Evolutionary conservation across 352 stramenopile species (phyloP), one percentile per base, ranked within the genome.

Genomic region (Globisporangium apiculatum): DNA sequence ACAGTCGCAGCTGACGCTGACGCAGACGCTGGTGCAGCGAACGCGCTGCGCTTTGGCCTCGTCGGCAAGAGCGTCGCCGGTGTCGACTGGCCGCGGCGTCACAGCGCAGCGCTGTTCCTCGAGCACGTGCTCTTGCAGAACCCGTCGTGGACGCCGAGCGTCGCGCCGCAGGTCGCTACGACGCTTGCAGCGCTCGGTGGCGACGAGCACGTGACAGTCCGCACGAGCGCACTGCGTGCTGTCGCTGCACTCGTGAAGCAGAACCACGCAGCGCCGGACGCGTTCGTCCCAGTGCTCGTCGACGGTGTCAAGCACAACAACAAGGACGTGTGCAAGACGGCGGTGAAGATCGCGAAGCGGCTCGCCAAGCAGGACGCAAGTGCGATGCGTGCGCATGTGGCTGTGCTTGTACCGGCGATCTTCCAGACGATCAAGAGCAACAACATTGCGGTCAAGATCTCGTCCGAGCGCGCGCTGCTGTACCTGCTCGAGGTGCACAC

Each of bases 341-440:
- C 84, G 17, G 67, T 90, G 61, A 75, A 83, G 52, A 82, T 93
- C 46, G 71, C 75, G 49, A 94, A 96, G 67, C 60, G 80, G 7
- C 57, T 87, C 49, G 76, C 79, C 5, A 93, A 94, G 69, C 72
- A 73, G 31, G 73, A 83, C n/a, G 74, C 86, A 8, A 69, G 68
- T 48, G 55, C 68, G 35, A 82, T 74, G 53, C 85, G 83, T 8
- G 62, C 58, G 14, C 72, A 92, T 53, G 43, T 92, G 31, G 49
- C 55, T 10, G 64, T 66, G 49, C 75, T 96, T 46, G 86, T 96
- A 59, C 80, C 83, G 18, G 66, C 78, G 54, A 81, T 87, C 38
- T 94, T 96, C 59, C 67, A 78, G 64, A 71, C 87, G 43, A 91
- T 96, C 69, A 94, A 94, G 75, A 88, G 86, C 72, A 86, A 86